phyloP scores from a whole-genome alignment of 1,139 yeast species.

The Hyphopichia buzzinii region DNA sequence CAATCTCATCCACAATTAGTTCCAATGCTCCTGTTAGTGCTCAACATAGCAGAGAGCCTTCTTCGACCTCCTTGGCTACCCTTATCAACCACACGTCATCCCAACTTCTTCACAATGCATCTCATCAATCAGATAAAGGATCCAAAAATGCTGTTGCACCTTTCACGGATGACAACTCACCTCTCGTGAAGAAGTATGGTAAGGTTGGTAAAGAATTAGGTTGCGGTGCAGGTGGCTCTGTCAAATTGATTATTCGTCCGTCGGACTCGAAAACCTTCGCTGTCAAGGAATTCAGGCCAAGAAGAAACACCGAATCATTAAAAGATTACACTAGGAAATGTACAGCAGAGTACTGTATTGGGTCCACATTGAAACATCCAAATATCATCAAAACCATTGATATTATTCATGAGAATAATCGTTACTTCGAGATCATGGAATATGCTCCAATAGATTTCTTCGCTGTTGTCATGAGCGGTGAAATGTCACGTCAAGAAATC shows the following conservation, averaged over 20 bases:
- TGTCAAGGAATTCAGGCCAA: conserved; percentile 91
- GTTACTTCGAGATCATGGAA: conserved; percentile 90
- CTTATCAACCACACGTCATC: conserved; percentile 45
- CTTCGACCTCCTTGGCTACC: conserved; percentile 41
- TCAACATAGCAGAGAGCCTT: conserved; percentile 31
- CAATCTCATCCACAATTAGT: conserved; percentile 15
- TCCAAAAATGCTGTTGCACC: conserved; percentile 19
- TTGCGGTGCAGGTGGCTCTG: conserved; percentile 98
- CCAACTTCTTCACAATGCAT: conserved; percentile 41
- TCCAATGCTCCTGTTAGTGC: conserved; percentile 9
- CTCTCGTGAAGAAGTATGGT: conserved; percentile 80
- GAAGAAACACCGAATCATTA: conserved; percentile 76
- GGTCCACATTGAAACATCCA: conserved; percentile 85
- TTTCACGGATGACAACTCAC: conserved; percentile 55
- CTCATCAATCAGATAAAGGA: conserved; percentile 20
- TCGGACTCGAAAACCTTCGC: conserved; percentile 87
- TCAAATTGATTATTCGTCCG: conserved; percentile 77
- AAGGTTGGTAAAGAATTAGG: conserved; percentile 88
- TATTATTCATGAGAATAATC: conserved; percentile 84
- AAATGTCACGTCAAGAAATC: conserved; percentile 82
- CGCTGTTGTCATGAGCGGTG: conserved; percentile 93
- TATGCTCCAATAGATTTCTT: conserved; percentile 91
- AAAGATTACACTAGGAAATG: conserved; percentile 94
- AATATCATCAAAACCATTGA: conserved; percentile 90
- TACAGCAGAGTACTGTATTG: conserved; percentile 96